Evolutionary conservation across 2,329 filamentous ascomycete genomes (phyloP).

Genomic region (Lachnellula occidentalis): DNA sequence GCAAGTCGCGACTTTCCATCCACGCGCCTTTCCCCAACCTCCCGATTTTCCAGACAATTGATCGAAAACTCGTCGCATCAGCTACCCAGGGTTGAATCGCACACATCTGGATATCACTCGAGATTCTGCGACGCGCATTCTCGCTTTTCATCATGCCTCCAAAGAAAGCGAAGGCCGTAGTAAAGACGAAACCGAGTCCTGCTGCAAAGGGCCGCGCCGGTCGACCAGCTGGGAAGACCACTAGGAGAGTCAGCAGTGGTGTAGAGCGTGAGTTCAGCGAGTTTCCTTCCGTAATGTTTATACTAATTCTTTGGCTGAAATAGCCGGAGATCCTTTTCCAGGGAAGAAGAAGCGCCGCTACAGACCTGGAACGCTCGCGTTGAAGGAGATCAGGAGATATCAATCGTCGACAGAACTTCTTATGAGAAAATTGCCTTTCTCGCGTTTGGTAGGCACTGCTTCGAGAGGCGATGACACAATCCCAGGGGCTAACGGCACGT

Average conservation of each 20-base stretch:
- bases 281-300: neutral
- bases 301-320: neutral
- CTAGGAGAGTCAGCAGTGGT: neutral
- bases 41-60: neutral
- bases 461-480: neutral
- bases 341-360: conserved; percentile 58
- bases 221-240: neutral
- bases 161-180: neutral
- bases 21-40: neutral
- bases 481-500: neutral
- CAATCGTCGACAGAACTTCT: conserved; percentile 87
- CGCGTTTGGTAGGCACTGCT: conserved; percentile 55
- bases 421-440: conserved; percentile 73
- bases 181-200: neutral
- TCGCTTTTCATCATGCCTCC: conserved; percentile 3
- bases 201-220: neutral
- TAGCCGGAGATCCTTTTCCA: conserved; percentile 70
- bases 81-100: neutral
- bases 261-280: conserved; percentile 5
- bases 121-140: neutral
- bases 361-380: conserved; percentile 74
- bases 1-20: neutral
- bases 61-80: neutral
- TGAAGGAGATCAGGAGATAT: conserved; percentile 87
- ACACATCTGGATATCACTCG: no score